These are phyloP conservation scores for Penicillium griseofulvum DNA, from an alignment of 2,329 filamentous ascomycete species.

Conservation along the genomic window DNA sequence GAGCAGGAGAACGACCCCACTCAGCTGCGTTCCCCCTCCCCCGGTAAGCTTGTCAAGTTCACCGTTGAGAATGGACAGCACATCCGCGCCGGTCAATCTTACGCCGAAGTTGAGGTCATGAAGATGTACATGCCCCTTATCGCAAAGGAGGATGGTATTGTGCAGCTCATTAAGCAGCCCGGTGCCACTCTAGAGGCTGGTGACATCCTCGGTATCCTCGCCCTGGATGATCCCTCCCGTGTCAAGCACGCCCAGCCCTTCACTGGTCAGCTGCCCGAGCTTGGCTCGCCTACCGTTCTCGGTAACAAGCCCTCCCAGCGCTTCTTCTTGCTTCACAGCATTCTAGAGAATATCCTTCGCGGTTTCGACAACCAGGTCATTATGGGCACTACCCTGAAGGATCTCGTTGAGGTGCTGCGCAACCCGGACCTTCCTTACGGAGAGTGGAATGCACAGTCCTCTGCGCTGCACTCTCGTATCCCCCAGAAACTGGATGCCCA, in stretches of 20 bases:
- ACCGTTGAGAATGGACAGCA: constrained; percentile 93
- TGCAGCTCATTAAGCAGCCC: constrained; percentile 98
- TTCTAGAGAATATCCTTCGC: constrained; percentile 80
- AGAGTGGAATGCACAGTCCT: constrained; percentile 94
- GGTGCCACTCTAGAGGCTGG: constrained; percentile 96
- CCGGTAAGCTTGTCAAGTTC: constrained; percentile 97
- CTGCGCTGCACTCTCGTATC: constrained; percentile 95
- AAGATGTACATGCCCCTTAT: constrained; percentile 99
- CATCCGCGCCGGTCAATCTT: constrained; percentile 86
- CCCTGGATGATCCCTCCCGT: constrained; percentile 89
- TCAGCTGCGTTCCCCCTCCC: constrained; percentile 88
- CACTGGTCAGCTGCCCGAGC: constrained; percentile 81
- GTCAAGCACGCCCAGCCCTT: constrained; percentile 97
- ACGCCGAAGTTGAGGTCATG: constrained; percentile 99
- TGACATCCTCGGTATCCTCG: constrained; percentile 96
- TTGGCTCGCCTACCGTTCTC: constrained; percentile 81
- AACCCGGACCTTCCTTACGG: constrained; percentile 90
- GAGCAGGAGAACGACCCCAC: constrained; percentile 99
- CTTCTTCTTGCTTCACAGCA: constrained; percentile 72
- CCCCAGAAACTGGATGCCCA: constrained; percentile 84
- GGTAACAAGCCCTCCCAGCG: constrained; percentile 90
- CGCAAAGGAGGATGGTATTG: constrained; percentile 89
- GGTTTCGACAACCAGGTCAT: constrained; percentile 98
- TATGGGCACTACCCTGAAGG: constrained; percentile 82
- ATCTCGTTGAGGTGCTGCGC: constrained; percentile 85